Evolutionary conservation across 2,329 filamentous ascomycete genomes (phyloP).

Genomic region (Phialemoniopsis sp.): DNA sequence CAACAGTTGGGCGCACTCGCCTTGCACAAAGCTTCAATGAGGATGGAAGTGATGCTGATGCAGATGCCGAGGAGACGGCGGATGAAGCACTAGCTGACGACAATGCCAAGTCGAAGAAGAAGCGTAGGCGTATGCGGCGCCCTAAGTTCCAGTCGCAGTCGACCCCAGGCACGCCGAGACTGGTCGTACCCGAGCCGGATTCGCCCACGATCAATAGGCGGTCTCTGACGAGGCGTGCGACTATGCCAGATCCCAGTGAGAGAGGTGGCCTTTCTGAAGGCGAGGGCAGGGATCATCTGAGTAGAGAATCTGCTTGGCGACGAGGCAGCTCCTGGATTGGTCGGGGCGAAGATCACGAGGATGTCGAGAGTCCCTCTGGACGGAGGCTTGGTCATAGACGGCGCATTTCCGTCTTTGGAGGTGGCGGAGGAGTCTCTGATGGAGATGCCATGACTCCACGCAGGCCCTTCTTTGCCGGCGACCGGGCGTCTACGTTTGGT

Average conservation of each 20-base stretch:
- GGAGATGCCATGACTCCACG: constrained; percentile 54
- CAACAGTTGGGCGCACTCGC: constrained; percentile 35
- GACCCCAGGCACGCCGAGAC: constrained; percentile 60
- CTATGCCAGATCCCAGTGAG: constrained; percentile 57
- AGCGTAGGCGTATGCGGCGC: constrained; percentile 56
- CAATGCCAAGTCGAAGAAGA: constrained; percentile 52
- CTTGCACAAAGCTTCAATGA: constrained; percentile 24
- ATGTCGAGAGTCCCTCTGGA: constrained; percentile 46
- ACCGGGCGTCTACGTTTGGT: constrained; percentile 68
- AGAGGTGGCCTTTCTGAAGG: constrained; percentile 70
- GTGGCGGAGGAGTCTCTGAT: constrained; percentile 57
- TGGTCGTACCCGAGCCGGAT: constrained; percentile 35
- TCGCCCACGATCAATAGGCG: constrained; percentile 36
- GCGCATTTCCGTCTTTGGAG: constrained; percentile 61
- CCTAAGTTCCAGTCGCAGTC: constrained; percentile 52
- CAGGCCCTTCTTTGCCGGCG: constrained; percentile 55
- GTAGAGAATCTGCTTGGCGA: constrained; percentile 50
- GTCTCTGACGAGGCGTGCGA: constrained; percentile 59
- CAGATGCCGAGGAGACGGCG: constrained; percentile 81
- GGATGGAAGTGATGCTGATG: constrained; percentile 66
- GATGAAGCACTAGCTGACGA: constrained; percentile 61
- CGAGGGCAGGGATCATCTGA: constrained; percentile 62
- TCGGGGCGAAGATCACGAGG: constrained; percentile 45
- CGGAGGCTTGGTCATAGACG: constrained; percentile 60
- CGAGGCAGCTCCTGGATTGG: constrained; percentile 56